Conservation (phyloP, 305 asterid species). For the Rubia peregrina region DNA sequence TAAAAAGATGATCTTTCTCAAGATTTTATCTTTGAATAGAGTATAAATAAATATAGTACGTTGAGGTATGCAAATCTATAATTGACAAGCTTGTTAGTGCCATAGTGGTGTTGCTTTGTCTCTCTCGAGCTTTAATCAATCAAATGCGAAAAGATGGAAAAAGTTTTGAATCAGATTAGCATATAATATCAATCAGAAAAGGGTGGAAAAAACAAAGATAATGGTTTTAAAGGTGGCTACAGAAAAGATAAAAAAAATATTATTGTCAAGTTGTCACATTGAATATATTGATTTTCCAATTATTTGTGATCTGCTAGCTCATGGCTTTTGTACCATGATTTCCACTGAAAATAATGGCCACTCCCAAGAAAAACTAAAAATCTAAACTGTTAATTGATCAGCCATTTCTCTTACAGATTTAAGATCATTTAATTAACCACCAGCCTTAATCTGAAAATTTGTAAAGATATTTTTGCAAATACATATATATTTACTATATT, state of each 20-base stretch:
- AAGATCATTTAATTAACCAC: neutral
- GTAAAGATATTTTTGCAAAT: too few relatives aligned
- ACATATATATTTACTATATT: too few relatives aligned
- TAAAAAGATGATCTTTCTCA: too few relatives aligned
- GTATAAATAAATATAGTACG: too few relatives aligned
- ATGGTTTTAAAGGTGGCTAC: slow-evolving; percentile 10
- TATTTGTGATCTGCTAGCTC: slow-evolving; percentile 20
- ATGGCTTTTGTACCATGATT: slow-evolving; percentile 32
- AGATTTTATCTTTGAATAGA: too few relatives aligned
- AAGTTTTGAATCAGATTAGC: slow-evolving; percentile 51
- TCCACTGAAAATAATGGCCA: slow-evolving; percentile 34
- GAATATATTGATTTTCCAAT: slow-evolving; percentile 13
- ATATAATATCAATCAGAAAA: slow-evolving; percentile 26
- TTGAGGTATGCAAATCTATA: too few relatives aligned
- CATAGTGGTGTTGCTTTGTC: slow-evolving; percentile 23
- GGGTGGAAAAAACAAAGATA: slow-evolving; percentile 32
- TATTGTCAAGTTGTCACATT: slow-evolving; percentile 24
- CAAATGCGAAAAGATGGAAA: slow-evolving; percentile 20
- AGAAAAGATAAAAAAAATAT: neutral
- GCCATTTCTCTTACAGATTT: neutral
- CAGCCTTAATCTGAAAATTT: neutral
- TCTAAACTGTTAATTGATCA: neutral
- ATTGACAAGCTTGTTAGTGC: neutral
- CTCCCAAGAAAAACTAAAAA: slow-evolving; percentile 7
- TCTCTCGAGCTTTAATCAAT: slow-evolving; percentile 7